Evolutionary conservation across 306 rosid species (phyloP), one percentile per base, ranked within the genome.

Genomic region (Sechiopsis laciniata): DNA sequence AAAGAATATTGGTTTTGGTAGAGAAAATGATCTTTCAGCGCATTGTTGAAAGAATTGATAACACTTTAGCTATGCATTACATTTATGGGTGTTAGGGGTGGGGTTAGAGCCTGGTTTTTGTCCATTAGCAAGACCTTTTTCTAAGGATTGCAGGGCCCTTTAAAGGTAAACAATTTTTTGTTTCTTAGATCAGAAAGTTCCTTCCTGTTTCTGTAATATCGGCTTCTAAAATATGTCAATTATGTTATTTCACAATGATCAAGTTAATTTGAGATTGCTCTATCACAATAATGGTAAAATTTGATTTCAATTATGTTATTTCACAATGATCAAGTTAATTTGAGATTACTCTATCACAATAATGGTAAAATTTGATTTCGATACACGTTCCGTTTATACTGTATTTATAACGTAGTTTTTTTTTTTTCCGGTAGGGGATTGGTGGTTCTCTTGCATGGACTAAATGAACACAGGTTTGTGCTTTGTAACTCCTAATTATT

Each of bases 381-480:
- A 37, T 37, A 7, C 45, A 6, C 7, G 1, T 71, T 29, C 37
- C 37, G 37, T 32, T 32, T 32, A 6, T 14, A 29, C 32, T 2
- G 50, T 71, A 66, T 11, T 66, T 3, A 5, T 66, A 32, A 68
- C 42, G 9, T 0, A 58, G 75, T 72, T 29, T 78, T 19, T 69
- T 66, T 29, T 58, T 40, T 63, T 81, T 77, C 89, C 45, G 8
- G 76, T 87, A 94, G 99, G 92, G 99, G 99, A 32, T 17, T 91
- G 35, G 84, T 94, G 82, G 76, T 91, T 77, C 79, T 94, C 75
- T 54, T 94, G 88, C 99, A 94, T 74, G 99, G 99, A 64, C 84
- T 94, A 63, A 94, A 94, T 75, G 99, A 94, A 75, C 97, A 94
- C 88, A 90, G 98, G 98, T 90, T 55, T 26, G 88, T 77, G 42